Base-by-base conservation (phyloP, 345 rosid species). In the Limnanthes douglasii region DNA sequence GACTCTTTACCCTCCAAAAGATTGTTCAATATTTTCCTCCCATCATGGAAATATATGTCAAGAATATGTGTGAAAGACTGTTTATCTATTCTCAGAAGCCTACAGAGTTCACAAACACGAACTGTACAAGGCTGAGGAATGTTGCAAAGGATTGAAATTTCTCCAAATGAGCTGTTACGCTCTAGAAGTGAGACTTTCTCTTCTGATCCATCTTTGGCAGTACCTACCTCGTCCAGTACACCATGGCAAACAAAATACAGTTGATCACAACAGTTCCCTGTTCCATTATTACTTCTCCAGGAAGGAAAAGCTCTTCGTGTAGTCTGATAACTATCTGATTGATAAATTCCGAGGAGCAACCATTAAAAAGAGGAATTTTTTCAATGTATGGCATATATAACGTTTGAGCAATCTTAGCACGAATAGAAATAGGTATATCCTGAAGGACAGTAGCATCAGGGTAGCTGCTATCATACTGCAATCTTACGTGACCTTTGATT, bases 181-280 rank as follows among this genome's bases (percentile, higher is more conserved):
- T 50, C 56, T 45, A 85, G 41, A 25, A 56, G 59, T 23, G 78
- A 64, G 38, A 67, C 58, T 16, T 64, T 73, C 48, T 73, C 93
- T 64, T 73, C 99, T 34, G 70, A 65, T 41, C 88, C 94, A 64
- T 81, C 86, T 46, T 78, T 86, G 5, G 60, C 64, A 44, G 34
- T 64, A 31, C 63, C 61, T 17, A 68, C 55, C 49, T 60, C 94
- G 39, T 68, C 85, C 81, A 86, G 36, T 52, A 49, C 57, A 31
- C 96, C 96, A 3, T 74, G 64, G 48, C 94, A 81, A 43, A 86
- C 54, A 39, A 86, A 53, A 54, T 72, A 86, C 19, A 86, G 71
- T 33, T 86, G 94, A 64, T 86, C 10, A 64, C 68, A 15, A 45
- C 49, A 0, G 68, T 65, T 46, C 82, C 96, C 39, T 81, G 72